phyloP scores from a whole-genome alignment of 148 eudicot species.

The Rhododendron molle region DNA sequence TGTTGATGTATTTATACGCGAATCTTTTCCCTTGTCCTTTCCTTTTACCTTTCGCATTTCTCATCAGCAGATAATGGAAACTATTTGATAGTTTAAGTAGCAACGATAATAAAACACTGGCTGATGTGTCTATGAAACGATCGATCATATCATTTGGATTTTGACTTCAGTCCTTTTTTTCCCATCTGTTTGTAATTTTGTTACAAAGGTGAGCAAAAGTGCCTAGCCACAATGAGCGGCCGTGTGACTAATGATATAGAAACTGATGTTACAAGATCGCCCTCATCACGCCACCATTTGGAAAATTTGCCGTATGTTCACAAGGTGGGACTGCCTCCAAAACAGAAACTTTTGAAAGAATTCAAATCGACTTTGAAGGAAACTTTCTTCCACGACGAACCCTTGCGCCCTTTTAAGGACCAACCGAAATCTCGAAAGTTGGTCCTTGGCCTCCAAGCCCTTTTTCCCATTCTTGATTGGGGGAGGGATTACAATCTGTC shows the following conservation, averaged over 20 bases:
- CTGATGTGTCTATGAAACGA: neutral
- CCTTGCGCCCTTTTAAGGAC: slow-evolving; percentile 61
- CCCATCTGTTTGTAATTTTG: neutral
- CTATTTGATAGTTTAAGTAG: neutral
- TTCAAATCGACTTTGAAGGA: slow-evolving; percentile 40
- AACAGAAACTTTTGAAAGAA: slow-evolving; percentile 42
- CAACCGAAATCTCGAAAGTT: slow-evolving; percentile 44
- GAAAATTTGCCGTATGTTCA: slow-evolving; percentile 36
- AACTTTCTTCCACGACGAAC: slow-evolving; percentile 77
- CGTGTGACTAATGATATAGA: neutral
- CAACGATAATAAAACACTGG: neutral
- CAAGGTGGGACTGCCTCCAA: slow-evolving; percentile 57
- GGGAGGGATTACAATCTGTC: slow-evolving; percentile 50
- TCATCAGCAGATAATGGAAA: neutral
- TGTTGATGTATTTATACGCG: neutral
- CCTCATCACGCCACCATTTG: slow-evolving; percentile 7
- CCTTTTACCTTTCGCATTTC: neutral
- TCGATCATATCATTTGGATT: neutral
- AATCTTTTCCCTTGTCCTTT: neutral
- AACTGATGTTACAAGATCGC: neutral
- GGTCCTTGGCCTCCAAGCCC: slow-evolving; percentile 43
- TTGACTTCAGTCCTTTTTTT: neutral
- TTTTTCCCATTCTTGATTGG: slow-evolving; percentile 92
- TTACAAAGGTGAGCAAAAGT: neutral
- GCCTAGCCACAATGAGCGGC: slow-evolving; percentile 10